Base-by-base conservation (phyloP, 352 stramenopile genomes). In the Globisporangium acanthophoron region DNA sequence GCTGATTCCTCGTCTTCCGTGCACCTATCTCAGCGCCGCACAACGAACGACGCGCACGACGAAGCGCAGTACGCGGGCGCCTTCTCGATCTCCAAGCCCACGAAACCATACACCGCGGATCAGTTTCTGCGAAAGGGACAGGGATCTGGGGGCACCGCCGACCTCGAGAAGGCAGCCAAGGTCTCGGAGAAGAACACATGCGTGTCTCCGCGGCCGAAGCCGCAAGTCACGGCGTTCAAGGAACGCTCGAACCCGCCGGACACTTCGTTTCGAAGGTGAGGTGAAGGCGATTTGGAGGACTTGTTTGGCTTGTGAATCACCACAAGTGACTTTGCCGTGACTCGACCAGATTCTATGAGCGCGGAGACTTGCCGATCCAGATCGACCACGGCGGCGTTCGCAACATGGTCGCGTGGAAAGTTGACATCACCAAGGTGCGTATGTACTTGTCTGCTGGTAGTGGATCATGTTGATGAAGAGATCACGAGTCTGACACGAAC, bases 361-460 rank as follows among this genome's bases (percentile, higher is more conserved):
- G 90, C 20, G 96, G 94, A 8, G 96, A 99, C 62, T 72, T 99
- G 62, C 96, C 96, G 7, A 96, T 99, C 24, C 92, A 98, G 73
- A 96, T 99, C 52, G 90, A 98, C 46, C 96, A 99, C 62, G 90
- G 91, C 6, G 96, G 95, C n/a, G 87, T 97, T 37, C 87, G 96
- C 53, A 98, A 98, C 64, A 92, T 97, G 64, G 94, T 99, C 24
- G 95, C 92, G 15, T 99, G 96, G 96, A 99, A 99, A 70, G 88
- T 98, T 37, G 88, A 97, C 61, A 96, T 96, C 59, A 94, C 87
- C 1, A 96, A 96, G 83, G 85, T 90, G 37, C 37, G 37, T 43
- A 6, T 5, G 37, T 13, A 6, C 35, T 39, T 39, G 33, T 11
- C 33, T 43, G 37, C 37, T 7, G 13, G 12, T 18, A 43, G 12